Percentiles rank a stretch among this genome's conserved stretches.
phyloP scores from a whole-genome alignment of 352 stramenopile species.

The Globisporangium paroecandrum region DNA sequence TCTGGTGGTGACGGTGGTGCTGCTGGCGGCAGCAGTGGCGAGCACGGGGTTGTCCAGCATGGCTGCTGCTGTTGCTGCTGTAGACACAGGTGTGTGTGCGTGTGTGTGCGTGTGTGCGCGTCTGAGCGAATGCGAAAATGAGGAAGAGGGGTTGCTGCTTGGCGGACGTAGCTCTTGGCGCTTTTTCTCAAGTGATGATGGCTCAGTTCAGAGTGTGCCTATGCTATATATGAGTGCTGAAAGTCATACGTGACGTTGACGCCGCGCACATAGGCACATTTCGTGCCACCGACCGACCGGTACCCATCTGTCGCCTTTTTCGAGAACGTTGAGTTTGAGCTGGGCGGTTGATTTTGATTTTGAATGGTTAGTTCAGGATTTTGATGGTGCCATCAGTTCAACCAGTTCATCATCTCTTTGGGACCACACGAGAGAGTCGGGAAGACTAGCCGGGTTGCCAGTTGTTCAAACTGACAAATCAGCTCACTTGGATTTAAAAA shows the following conservation, averaged over 20 bases:
- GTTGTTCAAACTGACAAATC: background rate
- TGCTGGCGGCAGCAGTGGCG: background rate
- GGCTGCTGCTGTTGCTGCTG: background rate
- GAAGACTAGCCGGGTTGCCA: background rate
- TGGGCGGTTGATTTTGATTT: background rate
- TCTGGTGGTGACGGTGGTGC: background rate
- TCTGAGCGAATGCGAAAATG: background rate
- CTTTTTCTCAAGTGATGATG: slow-evolving; percentile 5
- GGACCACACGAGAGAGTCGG: background rate
- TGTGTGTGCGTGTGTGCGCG: background rate
- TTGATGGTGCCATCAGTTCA: background rate
- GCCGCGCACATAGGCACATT: background rate
- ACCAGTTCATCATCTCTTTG: background rate
- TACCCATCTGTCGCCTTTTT: background rate
- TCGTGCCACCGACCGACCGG: slow-evolving; percentile 1
- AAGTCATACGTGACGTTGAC: slow-evolving; percentile 5
- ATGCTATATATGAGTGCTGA: background rate
- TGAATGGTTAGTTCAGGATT: background rate
- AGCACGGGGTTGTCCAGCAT: slow-evolving; percentile 3
- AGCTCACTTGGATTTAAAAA: background rate
- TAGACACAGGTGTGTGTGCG: background rate
- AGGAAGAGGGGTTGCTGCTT: background rate
- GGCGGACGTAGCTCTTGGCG: background rate
- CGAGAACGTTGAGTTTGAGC: slow-evolving; percentile 7
- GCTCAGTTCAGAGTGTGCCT: background rate